Conservation (phyloP, 768 basidiomycete genomes). For the Kwoniella newhampshirensis region DNA sequence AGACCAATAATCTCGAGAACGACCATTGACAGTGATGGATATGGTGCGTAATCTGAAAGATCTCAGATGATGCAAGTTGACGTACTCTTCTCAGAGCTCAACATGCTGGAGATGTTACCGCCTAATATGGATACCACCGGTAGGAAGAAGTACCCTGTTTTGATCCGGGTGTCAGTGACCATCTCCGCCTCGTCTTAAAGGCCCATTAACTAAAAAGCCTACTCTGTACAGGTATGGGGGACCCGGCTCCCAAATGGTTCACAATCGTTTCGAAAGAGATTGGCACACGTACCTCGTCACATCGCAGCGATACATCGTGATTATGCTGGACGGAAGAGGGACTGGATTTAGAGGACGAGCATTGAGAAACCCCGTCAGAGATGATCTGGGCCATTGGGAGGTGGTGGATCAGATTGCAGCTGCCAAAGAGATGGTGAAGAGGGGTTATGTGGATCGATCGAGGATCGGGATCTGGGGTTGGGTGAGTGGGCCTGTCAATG, state of each 20-base stretch:
- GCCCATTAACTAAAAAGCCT: no score
- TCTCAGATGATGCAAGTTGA: slow-evolving; percentile 16
- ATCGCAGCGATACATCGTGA: slow-evolving; percentile 76
- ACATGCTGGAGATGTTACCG: slow-evolving; percentile 86
- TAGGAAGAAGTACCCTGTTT: slow-evolving; percentile 90
- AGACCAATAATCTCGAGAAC: slow-evolving; percentile 67
- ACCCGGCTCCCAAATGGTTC: slow-evolving; percentile 76
- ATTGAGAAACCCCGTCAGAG: slow-evolving; percentile 82
- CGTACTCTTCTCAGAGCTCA: slow-evolving; percentile 64
- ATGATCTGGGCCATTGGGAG: slow-evolving; percentile 85
- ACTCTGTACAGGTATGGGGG: slow-evolving; percentile 72
- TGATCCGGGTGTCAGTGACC: slow-evolving; percentile 72
- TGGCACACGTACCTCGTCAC: slow-evolving; percentile 88
- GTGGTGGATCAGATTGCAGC: slow-evolving; percentile 84
- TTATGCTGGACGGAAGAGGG: slow-evolving; percentile 87
- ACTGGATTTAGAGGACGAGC: slow-evolving; percentile 86
- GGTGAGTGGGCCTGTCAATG: slow-evolving; percentile 59
- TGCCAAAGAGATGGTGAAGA: slow-evolving; percentile 81
- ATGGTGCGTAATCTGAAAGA: slow-evolving; percentile 59
- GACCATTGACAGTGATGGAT: slow-evolving; percentile 76
- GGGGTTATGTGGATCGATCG: slow-evolving; percentile 80
- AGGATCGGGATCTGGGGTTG: slow-evolving; percentile 97
- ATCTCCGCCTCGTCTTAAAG: not conserved
- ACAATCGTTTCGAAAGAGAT: slow-evolving; percentile 66
- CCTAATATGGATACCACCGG: slow-evolving; percentile 91